Evolutionary conservation across 2,329 filamentous ascomycete species (phyloP), one percentile per base, ranked within the genome.

Genomic region (Aspergillus pseudoglaucus): DNA sequence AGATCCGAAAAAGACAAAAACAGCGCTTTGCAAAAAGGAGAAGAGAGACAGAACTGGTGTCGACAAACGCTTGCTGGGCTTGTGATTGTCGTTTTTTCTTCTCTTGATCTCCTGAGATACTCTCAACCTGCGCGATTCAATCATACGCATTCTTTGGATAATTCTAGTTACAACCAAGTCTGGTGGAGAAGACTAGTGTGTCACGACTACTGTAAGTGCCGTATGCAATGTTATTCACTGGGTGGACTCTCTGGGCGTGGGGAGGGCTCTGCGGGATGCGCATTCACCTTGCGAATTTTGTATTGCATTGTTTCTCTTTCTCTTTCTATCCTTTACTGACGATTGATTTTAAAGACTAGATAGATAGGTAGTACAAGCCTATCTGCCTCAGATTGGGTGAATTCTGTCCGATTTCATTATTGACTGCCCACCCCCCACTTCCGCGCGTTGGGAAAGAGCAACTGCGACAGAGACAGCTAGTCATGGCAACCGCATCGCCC

Each of bases 401-500:
- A 15, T 17, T 44, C 43, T 23, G 37, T 15, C 9, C 18, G 7
- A 9, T 15, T 42, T 20, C n/a, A 20, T 14, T 18, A 14, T 42
- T 42, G 41, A 25, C n/a, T 25, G 17, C 27, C 10, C 10, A 12
- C 10, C 25, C 25, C 25, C 25, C 22, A 42, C 46, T 42, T 38
- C 46, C 46, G 32, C 47, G 49, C 48, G 47, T 51, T 48, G 50
- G 47, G 54, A 52, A 52, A 53, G 52, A 47, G 48, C 55, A 46
- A 48, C 54, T 46, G 22, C 49, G 39, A 53, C 53, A 43, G 39
- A 41, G 39, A 53, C 53, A 43, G 37, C 38, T 46, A 27, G 52
- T 53, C 51, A 70, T 70, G 67, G 59, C 63, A 49, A 59, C 61
- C 46, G 56, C 64, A 50, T 61, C 59, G 25, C 25, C 25, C 48